Evolutionary conservation across 306 rosid species (phyloP).

Genomic region (Trifolium dubium): DNA sequence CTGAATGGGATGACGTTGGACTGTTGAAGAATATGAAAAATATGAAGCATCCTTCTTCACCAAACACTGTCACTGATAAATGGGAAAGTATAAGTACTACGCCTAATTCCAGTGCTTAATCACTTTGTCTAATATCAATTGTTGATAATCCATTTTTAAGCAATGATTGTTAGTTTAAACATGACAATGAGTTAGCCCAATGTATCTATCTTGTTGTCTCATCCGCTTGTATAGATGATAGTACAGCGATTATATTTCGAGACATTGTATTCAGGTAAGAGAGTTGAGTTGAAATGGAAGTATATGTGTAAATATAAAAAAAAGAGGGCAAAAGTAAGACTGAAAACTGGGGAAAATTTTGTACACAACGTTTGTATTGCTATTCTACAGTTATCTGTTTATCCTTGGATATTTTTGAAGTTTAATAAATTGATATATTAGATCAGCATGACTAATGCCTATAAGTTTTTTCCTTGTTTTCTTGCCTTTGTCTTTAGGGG

Average conservation of each 20-base stretch:
- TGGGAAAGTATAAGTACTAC: constrained; percentile 53
- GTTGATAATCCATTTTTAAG: constrained; percentile 36
- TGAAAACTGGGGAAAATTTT: not conserved
- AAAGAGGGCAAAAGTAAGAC: not conserved
- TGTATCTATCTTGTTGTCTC: not conserved
- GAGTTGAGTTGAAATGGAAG: constrained; percentile 4
- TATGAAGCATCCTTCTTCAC: constrained; percentile 45
- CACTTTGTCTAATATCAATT: constrained; percentile 17
- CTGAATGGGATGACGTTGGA: constrained; percentile 51
- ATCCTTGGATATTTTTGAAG: not conserved
- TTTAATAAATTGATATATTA: not conserved
- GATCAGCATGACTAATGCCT: not conserved
- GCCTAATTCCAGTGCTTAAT: constrained; percentile 43
- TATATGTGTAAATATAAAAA: not conserved
- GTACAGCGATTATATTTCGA: constrained; percentile 5
- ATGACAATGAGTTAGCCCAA: constrained; percentile 6
- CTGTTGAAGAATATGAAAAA: constrained; percentile 49
- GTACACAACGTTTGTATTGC: not conserved
- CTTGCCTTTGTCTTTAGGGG: not conserved
- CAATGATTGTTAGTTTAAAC: constrained; percentile 8
- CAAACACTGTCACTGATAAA: constrained; percentile 44
- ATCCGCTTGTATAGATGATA: constrained; percentile 24
- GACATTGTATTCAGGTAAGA: not conserved
- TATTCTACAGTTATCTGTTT: not conserved
- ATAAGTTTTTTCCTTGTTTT: constrained; percentile 3